Percentiles rank a stretch among this genome's conserved stretches.
Conservation (phyloP, 345 rosid species). For the Eucalyptus albens region DNA sequence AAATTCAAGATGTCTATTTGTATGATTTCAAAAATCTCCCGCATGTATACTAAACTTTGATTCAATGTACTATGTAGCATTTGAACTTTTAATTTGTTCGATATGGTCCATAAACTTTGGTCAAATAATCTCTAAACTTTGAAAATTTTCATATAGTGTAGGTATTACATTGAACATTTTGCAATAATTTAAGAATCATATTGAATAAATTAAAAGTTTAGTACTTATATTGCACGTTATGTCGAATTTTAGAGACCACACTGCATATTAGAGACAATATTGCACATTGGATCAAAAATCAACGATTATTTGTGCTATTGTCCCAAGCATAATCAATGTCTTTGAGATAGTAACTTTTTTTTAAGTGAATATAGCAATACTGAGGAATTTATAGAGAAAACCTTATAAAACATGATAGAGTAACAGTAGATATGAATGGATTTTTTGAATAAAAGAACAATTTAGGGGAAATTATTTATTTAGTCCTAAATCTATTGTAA, state of each 20-base stretch:
- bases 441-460: background rate
- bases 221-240: too few relatives aligned
- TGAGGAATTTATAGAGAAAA: background rate
- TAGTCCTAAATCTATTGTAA: background rate
- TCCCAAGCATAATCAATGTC: background rate
- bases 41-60: too few relatives aligned
- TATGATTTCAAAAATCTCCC: too few relatives aligned
- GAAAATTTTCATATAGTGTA: background rate
- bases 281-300: too few relatives aligned
- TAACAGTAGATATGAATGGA: background rate
- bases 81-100: background rate
- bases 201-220: background rate
- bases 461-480: background rate
- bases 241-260: too few relatives aligned
- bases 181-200: accelerated
- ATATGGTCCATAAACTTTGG: accelerated
- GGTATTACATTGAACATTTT: background rate
- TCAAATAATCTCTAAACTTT: background rate
- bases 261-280: too few relatives aligned
- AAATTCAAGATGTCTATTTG: background rate
- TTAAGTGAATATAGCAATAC: background rate
- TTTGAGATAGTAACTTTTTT: background rate
- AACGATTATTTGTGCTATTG: background rate
- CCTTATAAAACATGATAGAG: background rate
- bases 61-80: accelerated